Percentiles rank a stretch among this genome's conserved stretches.
phyloP scores from a whole-genome alignment of 1,284 basidiomycete species.

The Wolfiporia cocos region DNA sequence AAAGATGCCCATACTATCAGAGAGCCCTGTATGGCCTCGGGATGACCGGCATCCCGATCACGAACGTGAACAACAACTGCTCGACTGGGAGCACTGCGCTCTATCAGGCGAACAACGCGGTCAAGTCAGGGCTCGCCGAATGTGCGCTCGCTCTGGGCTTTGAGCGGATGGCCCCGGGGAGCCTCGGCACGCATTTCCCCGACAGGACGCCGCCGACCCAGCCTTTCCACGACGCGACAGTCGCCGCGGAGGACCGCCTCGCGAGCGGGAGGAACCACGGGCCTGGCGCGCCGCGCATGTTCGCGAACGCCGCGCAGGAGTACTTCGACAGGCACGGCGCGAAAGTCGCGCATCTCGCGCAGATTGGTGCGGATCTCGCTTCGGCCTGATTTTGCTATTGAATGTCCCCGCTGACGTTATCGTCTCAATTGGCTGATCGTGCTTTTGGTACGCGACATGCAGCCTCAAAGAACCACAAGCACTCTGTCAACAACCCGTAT shows the following conservation, averaged over 20 bases:
- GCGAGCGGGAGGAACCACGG: slow-evolving; percentile 59
- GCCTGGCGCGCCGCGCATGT: slow-evolving; percentile 69
- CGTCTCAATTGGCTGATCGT: too few species aligned
- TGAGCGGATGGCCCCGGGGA: slow-evolving; percentile 82
- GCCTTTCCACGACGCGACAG: slow-evolving; percentile 37
- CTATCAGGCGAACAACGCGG: slow-evolving; percentile 60
- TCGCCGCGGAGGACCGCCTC: slow-evolving; percentile 48
- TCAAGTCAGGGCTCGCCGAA: slow-evolving; percentile 67
- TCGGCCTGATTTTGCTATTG: too few species aligned
- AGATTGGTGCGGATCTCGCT: slow-evolving; percentile 52
- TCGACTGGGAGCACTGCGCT: slow-evolving; percentile 75
- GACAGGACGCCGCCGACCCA: slow-evolving; percentile 60
- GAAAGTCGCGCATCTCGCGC: slow-evolving; percentile 61
- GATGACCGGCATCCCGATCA: slow-evolving; percentile 79
- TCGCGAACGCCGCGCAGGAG: slow-evolving; percentile 74
- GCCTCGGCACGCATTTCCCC: slow-evolving; percentile 63
- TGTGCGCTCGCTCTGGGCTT: slow-evolving; percentile 84
- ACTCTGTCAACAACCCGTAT: slow-evolving; percentile 81
- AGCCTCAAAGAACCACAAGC: slow-evolving; percentile 84
- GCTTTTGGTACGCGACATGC: too few species aligned
- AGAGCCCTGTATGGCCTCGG: slow-evolving; percentile 83
- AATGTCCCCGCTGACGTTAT: too few species aligned
- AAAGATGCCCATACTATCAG: slow-evolving; percentile 22
- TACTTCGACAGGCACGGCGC: slow-evolving; percentile 77
- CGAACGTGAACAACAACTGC: slow-evolving; percentile 86